phyloP scores from a whole-genome alignment of 148 eudicot species.

The Pouteria glomerata region DNA sequence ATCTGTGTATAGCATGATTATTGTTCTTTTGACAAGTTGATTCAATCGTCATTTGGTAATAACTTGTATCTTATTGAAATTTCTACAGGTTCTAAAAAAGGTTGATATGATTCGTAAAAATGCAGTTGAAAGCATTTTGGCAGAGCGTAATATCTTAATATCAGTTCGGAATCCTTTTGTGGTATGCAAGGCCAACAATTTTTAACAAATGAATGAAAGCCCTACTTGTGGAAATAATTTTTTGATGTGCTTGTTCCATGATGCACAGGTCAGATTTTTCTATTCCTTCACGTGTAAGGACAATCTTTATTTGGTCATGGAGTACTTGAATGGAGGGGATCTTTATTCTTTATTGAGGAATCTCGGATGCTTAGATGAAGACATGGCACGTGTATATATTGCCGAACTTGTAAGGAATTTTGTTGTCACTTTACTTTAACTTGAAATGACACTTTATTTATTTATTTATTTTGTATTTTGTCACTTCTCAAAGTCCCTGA shows the following conservation, averaged over 20 bases:
- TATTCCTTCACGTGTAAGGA: constrained; percentile 98
- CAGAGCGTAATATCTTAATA: constrained; percentile 91
- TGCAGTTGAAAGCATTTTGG: constrained; percentile 96
- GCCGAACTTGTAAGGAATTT: constrained; percentile 84
- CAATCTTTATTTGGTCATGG: constrained; percentile 98
- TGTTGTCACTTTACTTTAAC: not conserved
- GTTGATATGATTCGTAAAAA: constrained; percentile 98
- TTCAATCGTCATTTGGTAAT: constrained; percentile 6
- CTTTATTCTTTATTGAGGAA: constrained; percentile 83
- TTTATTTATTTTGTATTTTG: not conserved
- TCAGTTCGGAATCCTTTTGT: constrained; percentile 94
- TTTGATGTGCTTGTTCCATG: constrained; percentile 25
- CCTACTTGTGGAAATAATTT: constrained; percentile 16
- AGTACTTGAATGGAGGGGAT: constrained; percentile 97
- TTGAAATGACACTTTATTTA: constrained; percentile 9
- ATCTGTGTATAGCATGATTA: not conserved
- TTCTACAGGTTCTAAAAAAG: constrained; percentile 82
- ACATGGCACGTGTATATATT: constrained; percentile 91
- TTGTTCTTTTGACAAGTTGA: not conserved
- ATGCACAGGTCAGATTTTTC: constrained; percentile 90
- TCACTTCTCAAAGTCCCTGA: constrained; percentile 8
- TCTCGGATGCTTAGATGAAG: constrained; percentile 97
- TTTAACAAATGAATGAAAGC: not conserved
- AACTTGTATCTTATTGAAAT: constrained; percentile 11
- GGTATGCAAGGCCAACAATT: constrained; percentile 45